A percentile compares a stretch with the other conserved stretches of the same genome.
Evolutionary conservation across 2,329 filamentous ascomycete species (phyloP).

Genomic region (Colletotrichum brevisporum): DNA sequence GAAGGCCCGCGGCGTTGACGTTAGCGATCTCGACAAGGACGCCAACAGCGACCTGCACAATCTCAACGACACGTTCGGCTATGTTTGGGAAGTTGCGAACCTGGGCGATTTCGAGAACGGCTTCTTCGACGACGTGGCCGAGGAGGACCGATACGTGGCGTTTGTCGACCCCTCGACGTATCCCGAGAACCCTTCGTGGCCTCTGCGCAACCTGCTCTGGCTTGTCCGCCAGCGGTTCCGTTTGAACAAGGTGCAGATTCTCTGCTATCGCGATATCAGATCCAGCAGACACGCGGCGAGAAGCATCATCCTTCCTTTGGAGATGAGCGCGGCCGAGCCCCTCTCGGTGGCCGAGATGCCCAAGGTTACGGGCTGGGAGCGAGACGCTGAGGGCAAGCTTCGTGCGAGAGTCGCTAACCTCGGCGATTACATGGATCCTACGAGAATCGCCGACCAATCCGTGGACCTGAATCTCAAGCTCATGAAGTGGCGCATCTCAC

Average conservation of each 20-base stretch:
- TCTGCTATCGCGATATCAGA: constrained; percentile 92
- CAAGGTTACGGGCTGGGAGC: constrained; percentile 96
- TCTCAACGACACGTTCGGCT: constrained; percentile 55
- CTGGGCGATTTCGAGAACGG: constrained; percentile 85
- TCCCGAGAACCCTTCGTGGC: constrained; percentile 89
- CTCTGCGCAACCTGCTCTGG: constrained; percentile 88
- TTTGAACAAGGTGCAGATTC: constrained; percentile 81
- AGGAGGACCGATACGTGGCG: constrained; percentile 84
- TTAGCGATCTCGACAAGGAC: constrained; percentile 40
- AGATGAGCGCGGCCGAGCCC: constrained; percentile 65
- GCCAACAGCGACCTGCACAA: constrained; percentile 40
- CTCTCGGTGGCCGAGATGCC: constrained; percentile 73
- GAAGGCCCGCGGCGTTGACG: constrained; percentile 64
- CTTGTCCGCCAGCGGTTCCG: constrained; percentile 87
- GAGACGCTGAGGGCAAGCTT: constrained; percentile 83
- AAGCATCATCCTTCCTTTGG: constrained; percentile 82
- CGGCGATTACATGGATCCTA: constrained; percentile 93
- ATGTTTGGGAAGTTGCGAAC: constrained; percentile 82
- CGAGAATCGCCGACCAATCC: constrained; percentile 88
- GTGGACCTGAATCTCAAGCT: constrained; percentile 97
- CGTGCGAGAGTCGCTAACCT: constrained; percentile 84
- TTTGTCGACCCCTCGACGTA: constrained; percentile 97
- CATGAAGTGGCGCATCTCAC: constrained; percentile 98
- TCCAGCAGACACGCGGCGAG: constrained; percentile 82
- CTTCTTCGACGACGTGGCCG: constrained; percentile 82